Base-by-base conservation (phyloP, 2,329 filamentous ascomycete species). In the Fusarium neocosmosporiellum region DNA sequence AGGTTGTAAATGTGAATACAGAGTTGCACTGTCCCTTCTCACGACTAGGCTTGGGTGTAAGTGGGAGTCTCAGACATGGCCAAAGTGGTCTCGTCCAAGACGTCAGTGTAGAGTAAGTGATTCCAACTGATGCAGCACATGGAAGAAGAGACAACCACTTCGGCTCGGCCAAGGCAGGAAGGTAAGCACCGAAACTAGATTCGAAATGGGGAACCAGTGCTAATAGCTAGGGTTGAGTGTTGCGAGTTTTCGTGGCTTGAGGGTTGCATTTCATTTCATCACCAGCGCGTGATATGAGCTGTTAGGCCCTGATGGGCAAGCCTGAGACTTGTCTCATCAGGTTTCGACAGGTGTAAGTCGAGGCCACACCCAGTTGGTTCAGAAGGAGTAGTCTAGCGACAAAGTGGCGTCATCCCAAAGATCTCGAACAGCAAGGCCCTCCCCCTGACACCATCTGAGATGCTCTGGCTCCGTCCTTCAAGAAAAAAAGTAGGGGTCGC, bases 331-430 rank as follows among this genome's bases (percentile, higher is more conserved):
- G 13, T 63, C 70, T 73, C 62, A 50, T 62, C 22, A 53, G 7
- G 31, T 54, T 41, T 72, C 65, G 36, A 61, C n/a, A 43, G 10
- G 33, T 57, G 34, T 2, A 16, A 7, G 43, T 16, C 27, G 41
- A 60, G 48, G 33, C 20, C 41, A 46, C 43, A 55, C 43, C 43
- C 43, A 41, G 50, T 37, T 62, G 55, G 13, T 39, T 7, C 29
- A 29, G 27, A 18, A 27, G 33, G 22, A 16, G 3, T 9, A 37
- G 34, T 9, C 24, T 36, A 27, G 33, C 10, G 22, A 54, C 27
- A 39, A 61, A 57, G 54, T 71, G 70, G 59, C 18, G 64, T 57
- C 50, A 60, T 63, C n/a, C 24, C 29, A 31, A 54, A 41, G 41
- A 73, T 58, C 59, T 71, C 31, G 50, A 65, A 65, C 22, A 41